A percentile compares a stretch with the other conserved stretches of the same genome.
These are phyloP conservation scores for Torrubiella hemipterigena DNA, from an alignment of 2,329 filamentous ascomycete species.

Conservation along the genomic window DNA sequence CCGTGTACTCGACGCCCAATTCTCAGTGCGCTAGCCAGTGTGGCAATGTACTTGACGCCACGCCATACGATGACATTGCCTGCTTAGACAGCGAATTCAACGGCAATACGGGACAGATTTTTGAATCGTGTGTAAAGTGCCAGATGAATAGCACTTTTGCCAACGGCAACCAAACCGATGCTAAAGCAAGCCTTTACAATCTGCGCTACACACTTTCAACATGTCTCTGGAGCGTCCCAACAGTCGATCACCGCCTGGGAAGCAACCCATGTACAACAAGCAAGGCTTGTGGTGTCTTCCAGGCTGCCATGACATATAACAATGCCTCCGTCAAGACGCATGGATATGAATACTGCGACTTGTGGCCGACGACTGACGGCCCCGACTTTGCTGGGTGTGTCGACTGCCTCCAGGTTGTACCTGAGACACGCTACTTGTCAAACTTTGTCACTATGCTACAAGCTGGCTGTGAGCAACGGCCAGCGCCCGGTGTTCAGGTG, in stretches of 20 bases:
- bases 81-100: slow-evolving; percentile 30
- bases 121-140: slow-evolving; percentile 38
- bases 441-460: slow-evolving; percentile 35
- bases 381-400: slow-evolving; percentile 27
- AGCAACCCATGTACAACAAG: slow-evolving; percentile 40
- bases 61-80: slow-evolving; percentile 32
- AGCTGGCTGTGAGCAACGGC: slow-evolving; percentile 43
- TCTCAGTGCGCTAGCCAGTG: slow-evolving; percentile 40
- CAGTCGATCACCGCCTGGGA: slow-evolving; percentile 22
- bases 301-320: slow-evolving; percentile 32
- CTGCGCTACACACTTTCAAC: slow-evolving; percentile 33
- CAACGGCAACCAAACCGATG: slow-evolving; percentile 33
- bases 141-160: slow-evolving; percentile 36
- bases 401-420: slow-evolving; percentile 29
- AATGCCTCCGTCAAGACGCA: slow-evolving; percentile 33
- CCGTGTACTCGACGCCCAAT: slow-evolving; percentile 29
- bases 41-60: slow-evolving; percentile 39
- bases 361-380: slow-evolving; percentile 28
- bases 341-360: slow-evolving; percentile 41
- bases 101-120: slow-evolving; percentile 32
- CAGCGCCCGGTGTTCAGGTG: slow-evolving; percentile 32
- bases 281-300: slow-evolving; percentile 38
- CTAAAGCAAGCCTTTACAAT: slow-evolving; percentile 35
- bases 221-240: slow-evolving; percentile 40
- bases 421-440: slow-evolving; percentile 15